Evolutionary conservation across 176 grass and related monocot genomes (phyloP).

Genomic region (Aegilops bicornis): DNA sequence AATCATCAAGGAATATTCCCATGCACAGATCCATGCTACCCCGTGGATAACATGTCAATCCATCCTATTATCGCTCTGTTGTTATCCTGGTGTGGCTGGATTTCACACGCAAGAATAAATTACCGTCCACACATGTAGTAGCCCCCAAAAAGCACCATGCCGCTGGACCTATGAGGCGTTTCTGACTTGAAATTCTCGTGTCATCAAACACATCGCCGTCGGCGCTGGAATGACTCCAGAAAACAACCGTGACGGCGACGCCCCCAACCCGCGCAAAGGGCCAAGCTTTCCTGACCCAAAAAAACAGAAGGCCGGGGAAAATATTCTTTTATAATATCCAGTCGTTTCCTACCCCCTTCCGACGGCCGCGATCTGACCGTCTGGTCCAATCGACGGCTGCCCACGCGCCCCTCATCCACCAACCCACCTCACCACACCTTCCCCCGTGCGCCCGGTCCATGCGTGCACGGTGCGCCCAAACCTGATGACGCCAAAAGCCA

Average conservation of each 20-base stretch:
- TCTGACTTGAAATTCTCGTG: not conserved
- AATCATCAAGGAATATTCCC: not conserved
- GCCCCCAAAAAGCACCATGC: not conserved
- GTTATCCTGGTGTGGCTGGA: not conserved
- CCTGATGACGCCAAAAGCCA: not conserved
- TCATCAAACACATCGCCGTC: not conserved
- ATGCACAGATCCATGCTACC: not conserved
- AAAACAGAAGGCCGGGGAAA: not conserved
- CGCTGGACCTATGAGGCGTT: not conserved
- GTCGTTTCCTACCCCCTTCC: constrained; percentile 66
- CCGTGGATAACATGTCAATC: not conserved
- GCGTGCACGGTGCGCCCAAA: not conserved
- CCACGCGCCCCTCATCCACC: constrained; percentile 40
- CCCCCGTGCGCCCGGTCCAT: constrained; percentile 14
- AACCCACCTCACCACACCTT: constrained; percentile 28
- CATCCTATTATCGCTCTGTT: not conserved
- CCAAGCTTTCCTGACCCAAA: not conserved
- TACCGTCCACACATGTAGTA: not conserved
- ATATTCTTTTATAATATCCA: constrained; percentile 40
- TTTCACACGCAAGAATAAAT: not conserved
- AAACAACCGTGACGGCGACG: constrained; percentile 19
- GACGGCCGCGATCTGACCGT: constrained; percentile 36
- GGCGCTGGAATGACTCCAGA: not conserved
- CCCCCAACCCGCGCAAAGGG: constrained; percentile 14
- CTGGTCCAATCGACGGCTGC: constrained; percentile 31